phyloP scores from a whole-genome alignment of 495 filamentous ascomycete species.

The Alectoria sarmentosa region DNA sequence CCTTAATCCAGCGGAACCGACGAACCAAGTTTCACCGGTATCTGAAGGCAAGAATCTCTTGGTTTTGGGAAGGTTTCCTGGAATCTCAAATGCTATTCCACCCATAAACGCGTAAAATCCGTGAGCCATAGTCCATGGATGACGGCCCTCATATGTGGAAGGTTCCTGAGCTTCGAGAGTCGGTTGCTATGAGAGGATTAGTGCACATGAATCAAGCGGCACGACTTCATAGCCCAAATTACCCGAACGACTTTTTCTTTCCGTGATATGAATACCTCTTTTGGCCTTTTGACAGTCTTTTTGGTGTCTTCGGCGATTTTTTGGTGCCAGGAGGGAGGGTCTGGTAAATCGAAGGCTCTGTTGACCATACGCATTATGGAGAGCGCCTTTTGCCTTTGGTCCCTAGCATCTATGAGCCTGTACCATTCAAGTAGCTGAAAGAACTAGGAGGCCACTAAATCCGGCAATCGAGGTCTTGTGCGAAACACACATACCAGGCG shows the following conservation, averaged over 20 bases:
- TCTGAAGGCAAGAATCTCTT: neutral
- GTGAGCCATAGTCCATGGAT: conserved; percentile 18
- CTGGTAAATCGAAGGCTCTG: neutral
- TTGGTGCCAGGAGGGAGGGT: conserved; percentile 5
- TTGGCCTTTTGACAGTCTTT: neutral
- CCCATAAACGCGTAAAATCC: conserved; percentile 17
- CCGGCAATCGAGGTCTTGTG: too few species aligned
- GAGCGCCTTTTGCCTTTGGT: conserved; percentile 9
- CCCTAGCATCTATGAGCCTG: neutral
- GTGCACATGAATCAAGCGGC: too few species aligned
- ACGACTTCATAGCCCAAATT: neutral
- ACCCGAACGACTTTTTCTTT: neutral
- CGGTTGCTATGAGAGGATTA: neutral
- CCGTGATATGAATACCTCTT: neutral
- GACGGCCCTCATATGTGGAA: neutral
- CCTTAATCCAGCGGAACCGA: conserved; percentile 11
- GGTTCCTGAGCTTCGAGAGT: conserved; percentile 1
- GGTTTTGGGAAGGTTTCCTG: neutral
- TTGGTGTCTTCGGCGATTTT: neutral
- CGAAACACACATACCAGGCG: conserved; percentile 22
- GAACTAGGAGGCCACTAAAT: too few species aligned
- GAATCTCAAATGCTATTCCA: conserved; percentile 30
- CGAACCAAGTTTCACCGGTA: conserved; percentile 7
- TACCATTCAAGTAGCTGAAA: neutral
- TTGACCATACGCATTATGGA: conserved; percentile 7